These are phyloP conservation scores for Omphalotus guepiniiformis DNA, from an alignment of 768 basidiomycete species.

Conservation along the genomic window DNA sequence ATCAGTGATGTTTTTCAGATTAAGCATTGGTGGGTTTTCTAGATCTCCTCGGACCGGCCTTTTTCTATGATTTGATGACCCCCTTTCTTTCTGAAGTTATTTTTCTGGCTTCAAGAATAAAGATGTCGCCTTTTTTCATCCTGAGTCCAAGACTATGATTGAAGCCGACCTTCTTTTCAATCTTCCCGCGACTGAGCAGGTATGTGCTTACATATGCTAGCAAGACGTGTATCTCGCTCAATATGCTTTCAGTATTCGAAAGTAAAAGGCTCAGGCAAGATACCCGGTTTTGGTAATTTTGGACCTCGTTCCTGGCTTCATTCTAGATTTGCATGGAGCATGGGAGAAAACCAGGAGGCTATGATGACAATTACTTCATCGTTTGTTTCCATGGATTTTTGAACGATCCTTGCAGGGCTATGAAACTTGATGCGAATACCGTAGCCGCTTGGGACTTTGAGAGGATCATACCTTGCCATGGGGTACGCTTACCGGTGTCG, in stretches of 20 bases:
- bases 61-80: not conserved
- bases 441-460: constrained; percentile 74
- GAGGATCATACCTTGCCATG: constrained; percentile 71
- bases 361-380: not conserved
- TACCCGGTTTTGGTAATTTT: constrained; percentile 24
- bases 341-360: constrained; percentile 36
- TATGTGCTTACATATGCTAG: constrained; percentile 14
- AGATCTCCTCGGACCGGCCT: too few species aligned
- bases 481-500: constrained; percentile 14
- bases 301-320: constrained; percentile 35
- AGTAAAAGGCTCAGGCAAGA: constrained; percentile 20
- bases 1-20: not conserved
- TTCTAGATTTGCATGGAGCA: constrained; percentile 26
- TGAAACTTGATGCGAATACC: constrained; percentile 59
- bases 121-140: constrained; percentile 82
- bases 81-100: constrained; percentile 37
- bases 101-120: constrained; percentile 71
- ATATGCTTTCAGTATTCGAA: constrained; percentile 33
- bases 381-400: not conserved
- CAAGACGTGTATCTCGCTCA: not conserved
- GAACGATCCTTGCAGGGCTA: constrained; percentile 29
- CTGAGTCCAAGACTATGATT: constrained; percentile 64
- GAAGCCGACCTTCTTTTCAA: constrained; percentile 85
- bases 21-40: constrained; percentile 10
- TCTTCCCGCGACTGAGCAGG: constrained; percentile 75